A percentile compares a stretch with the other conserved stretches of the same genome.
phyloP scores from a whole-genome alignment of 1,284 basidiomycete genomes.

The Tilletiopsis washingtonensis region DNA sequence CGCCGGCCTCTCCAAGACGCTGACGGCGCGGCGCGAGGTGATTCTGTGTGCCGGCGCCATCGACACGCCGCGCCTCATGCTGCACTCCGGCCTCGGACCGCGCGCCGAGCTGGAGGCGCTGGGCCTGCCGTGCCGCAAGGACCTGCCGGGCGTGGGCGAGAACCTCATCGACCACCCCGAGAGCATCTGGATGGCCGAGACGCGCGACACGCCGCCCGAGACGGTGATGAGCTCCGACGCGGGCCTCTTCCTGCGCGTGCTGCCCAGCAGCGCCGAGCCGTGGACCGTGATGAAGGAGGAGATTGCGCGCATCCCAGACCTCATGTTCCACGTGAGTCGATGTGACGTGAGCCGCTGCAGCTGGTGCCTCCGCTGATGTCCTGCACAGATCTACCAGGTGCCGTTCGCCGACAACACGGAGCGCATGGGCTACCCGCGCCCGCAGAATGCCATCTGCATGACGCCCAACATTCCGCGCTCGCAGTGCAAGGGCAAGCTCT shows the following conservation, averaged over 20 bases:
- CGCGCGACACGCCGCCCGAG: conserved; percentile 41
- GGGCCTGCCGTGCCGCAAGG: conserved; percentile 49
- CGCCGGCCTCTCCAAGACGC: conserved; percentile 30
- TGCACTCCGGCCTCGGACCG: conserved; percentile 55
- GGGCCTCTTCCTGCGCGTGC: conserved; percentile 43
- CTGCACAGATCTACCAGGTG: conserved; percentile 41
- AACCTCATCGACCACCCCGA: conserved; percentile 55
- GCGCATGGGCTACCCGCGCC: conserved; percentile 26
- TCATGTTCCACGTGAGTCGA: conserved; percentile 46
- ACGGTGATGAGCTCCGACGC: conserved; percentile 48
- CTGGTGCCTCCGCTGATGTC: conserved; percentile 14
- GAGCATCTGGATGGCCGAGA: conserved; percentile 46
- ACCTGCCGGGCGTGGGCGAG: conserved; percentile 54
- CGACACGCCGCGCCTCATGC: conserved; percentile 53
- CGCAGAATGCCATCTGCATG: conserved; percentile 48
- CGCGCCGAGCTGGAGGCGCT: conserved; percentile 49
- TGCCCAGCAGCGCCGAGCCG: conserved; percentile 30
- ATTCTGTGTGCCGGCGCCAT: conserved; percentile 47
- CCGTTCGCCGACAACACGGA: conserved; percentile 45
- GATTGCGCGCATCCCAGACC: conserved; percentile 41
- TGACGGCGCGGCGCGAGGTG: conserved; percentile 41
- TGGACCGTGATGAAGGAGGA: background rate
- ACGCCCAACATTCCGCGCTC: conserved; percentile 50
- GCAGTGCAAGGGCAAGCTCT: conserved; percentile 46
- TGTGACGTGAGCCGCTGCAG: conserved; percentile 18